Percentiles rank a stretch among this genome's conserved stretches.
Evolutionary conservation across 2,329 filamentous ascomycete genomes (phyloP).

Genomic region (Akanthomyces uredinophilus): DNA sequence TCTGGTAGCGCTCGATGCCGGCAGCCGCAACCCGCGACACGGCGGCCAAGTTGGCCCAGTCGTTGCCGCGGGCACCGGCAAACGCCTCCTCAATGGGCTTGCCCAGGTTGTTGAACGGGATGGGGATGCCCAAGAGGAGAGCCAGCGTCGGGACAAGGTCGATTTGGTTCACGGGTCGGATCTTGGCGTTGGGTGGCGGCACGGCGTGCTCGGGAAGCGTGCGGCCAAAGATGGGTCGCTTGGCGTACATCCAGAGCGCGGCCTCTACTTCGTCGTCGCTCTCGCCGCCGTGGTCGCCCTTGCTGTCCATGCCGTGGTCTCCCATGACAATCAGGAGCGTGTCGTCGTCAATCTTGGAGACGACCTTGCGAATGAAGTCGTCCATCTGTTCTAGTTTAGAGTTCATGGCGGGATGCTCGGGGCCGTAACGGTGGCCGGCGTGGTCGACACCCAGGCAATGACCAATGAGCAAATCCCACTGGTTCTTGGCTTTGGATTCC

Average conservation of each 20-base stretch:
- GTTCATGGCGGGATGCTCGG: slow-evolving; percentile 86
- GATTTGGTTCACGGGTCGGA: slow-evolving; percentile 75
- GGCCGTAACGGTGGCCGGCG: slow-evolving; percentile 92
- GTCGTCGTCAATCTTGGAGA: slow-evolving; percentile 68
- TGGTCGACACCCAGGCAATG: slow-evolving; percentile 96
- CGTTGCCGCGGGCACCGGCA: slow-evolving; percentile 59
- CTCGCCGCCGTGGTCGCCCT: slow-evolving; percentile 97
- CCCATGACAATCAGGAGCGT: slow-evolving; percentile 94
- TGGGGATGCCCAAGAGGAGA: slow-evolving; percentile 80
- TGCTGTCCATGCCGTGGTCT: slow-evolving; percentile 97
- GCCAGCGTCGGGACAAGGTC: slow-evolving; percentile 91
- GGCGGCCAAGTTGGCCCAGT: slow-evolving; percentile 71
- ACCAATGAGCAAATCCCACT: slow-evolving; percentile 93
- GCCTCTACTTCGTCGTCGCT: slow-evolving; percentile 94
- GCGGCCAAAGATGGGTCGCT: slow-evolving; percentile 76
- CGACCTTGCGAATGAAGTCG: slow-evolving; percentile 65
- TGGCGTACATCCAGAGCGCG: slow-evolving; percentile 98
- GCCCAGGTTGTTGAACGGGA: slow-evolving; percentile 94
- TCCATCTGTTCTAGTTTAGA: slow-evolving; percentile 93
- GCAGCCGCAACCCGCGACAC: slow-evolving; percentile 75
- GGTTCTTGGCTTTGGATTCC: slow-evolving; percentile 53
- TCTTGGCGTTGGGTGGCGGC: slow-evolving; percentile 68
- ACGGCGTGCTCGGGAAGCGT: slow-evolving; percentile 53
- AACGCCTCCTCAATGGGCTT: slow-evolving; percentile 93
- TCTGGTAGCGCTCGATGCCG: slow-evolving; percentile 85